Evolutionary conservation across 768 basidiomycete genomes (phyloP), one percentile per base, ranked within the genome.

Genomic region (Collybia mongolica): DNA sequence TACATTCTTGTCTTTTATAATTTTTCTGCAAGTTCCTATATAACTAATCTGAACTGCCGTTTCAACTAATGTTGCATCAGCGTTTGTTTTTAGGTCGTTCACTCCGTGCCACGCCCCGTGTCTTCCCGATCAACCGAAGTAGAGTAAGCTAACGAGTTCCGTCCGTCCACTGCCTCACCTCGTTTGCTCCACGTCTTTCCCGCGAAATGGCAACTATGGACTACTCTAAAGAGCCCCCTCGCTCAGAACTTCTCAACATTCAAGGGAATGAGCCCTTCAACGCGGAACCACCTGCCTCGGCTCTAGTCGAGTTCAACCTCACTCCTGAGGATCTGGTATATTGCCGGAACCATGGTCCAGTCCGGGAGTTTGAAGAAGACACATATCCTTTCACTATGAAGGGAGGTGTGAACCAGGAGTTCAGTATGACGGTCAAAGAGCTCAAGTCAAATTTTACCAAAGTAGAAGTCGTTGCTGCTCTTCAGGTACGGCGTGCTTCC

Each of bases 321-420:
- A 89, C 88, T 0, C 86, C 87, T 1, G 75, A 79, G 46, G 76
- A 77, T 39, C 70, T 84, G n/a, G 72, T 83, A 8, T 91, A 87
- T 58, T 81, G 80, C 52, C 80, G 88, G 28, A 90, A 90, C 58
- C 88, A 90, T 57, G 81, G 86, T 39, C 75, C 75, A 49, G 81
- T 82, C 28, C 67, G 75, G 9, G 72, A 76, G 40, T 77, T 81
- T 44, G 72, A 76, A 51, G 71, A 72, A 20, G 68, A 71, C n/a
- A 59, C 66, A 2, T 82, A 78, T 63, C 57, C 54, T 3, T 44
- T 83, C 23, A 60, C 65, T 17, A 54, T 81, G 45, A 72, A 68
- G 28, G 73, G 70, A 40, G 58, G 61, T 11, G 60, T 63, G 45
- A 61, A 68, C 35, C 57, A 57, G 23, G 68, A 73, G 9, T 39